Conservation (phyloP, 1,139 yeast species). For the Candida gigantensis region DNA sequence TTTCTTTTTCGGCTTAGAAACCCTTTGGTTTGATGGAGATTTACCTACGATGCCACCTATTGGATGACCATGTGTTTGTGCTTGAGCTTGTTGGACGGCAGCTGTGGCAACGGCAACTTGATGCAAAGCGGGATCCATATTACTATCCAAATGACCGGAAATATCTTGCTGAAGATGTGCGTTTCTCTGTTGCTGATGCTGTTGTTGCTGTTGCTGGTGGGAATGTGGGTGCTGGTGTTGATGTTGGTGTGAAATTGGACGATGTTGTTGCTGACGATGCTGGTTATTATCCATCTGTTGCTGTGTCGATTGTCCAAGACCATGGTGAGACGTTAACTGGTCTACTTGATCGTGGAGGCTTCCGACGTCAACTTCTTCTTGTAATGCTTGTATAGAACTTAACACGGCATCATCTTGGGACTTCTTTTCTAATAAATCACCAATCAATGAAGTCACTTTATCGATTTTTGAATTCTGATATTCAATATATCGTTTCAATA, state of each 20-base stretch:
- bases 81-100: conserved; percentile 16
- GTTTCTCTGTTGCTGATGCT: conserved; percentile 7
- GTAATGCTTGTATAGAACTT: conserved; percentile 28
- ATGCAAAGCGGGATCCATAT: conserved; percentile 42
- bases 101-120: conserved; percentile 44
- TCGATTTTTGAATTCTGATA: conserved; percentile 43
- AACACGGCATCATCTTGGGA: conserved; percentile 32
- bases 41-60: background rate
- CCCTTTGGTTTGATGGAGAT: conserved; percentile 4
- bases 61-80: conserved; percentile 8
- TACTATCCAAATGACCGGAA: conserved; percentile 26
- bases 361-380: conserved; percentile 24
- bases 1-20: conserved; percentile 7
- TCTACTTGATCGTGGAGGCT: conserved; percentile 16
- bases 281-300: conserved; percentile 3
- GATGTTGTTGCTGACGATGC: conserved; percentile 8
- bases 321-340: conserved; percentile 9
- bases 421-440: conserved; percentile 37
- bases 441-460: conserved; percentile 34
- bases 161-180: conserved; percentile 10
- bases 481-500: conserved; percentile 39
- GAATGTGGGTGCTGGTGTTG: conserved; percentile 6
- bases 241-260: conserved; percentile 4
- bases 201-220: conserved; percentile 13
- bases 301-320: conserved; percentile 2